phyloP scores from a whole-genome alignment of 192 early-diverging fungal genomes.

The Diversispora eburnea region DNA sequence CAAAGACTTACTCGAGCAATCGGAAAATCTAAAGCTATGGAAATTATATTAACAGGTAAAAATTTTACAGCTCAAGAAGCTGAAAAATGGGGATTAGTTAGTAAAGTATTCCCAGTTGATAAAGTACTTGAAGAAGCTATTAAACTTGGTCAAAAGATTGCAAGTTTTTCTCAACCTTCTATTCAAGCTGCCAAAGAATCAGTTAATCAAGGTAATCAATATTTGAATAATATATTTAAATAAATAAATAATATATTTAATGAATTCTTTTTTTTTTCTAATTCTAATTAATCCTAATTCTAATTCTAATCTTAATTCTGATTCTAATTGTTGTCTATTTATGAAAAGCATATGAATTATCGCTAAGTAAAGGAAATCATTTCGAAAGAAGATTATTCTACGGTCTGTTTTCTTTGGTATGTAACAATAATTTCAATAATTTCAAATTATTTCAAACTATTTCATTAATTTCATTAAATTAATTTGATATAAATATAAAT shows the following conservation, averaged over 20 bases:
- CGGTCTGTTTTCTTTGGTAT: conserved; percentile 77
- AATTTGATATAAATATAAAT: background rate
- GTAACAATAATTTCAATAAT: conserved; percentile 28
- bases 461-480: background rate
- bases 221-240: background rate
- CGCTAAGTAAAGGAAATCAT: conserved; percentile 76
- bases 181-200: conserved; percentile 96
- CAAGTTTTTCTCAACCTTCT: conserved; percentile 75
- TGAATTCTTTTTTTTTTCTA: background rate
- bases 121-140: conserved; percentile 81
- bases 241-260: background rate
- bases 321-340: background rate
- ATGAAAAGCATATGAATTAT: conserved; percentile 76
- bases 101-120: conserved; percentile 84
- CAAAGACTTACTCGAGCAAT: conserved; percentile 86
- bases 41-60: conserved; percentile 86
- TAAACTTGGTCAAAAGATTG: conserved; percentile 88
- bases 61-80: conserved; percentile 87
- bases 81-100: conserved; percentile 79
- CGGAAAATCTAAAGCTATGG: conserved; percentile 99
- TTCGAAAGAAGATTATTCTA: conserved; percentile 97
- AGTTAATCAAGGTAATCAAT: conserved; percentile 75
- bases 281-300: too few species aligned
- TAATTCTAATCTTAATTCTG: background rate
- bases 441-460: background rate